Evolutionary conservation across 129 eudicot species (phyloP), one percentile per base, ranked within the genome.

Genomic region (Smallanthus sonchifolius): DNA sequence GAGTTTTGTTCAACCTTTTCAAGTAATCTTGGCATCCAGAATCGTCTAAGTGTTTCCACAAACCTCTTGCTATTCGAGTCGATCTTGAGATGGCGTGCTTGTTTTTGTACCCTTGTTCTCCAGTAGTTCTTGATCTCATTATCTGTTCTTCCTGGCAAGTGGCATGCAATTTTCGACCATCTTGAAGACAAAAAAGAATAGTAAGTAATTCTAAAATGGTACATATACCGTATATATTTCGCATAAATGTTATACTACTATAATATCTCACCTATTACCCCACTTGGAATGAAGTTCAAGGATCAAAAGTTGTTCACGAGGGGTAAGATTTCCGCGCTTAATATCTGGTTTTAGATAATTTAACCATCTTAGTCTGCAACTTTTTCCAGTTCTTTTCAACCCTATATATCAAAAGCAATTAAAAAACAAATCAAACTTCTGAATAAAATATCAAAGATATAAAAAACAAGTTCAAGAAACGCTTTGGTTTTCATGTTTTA

Each of bases 41-140:
- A 51, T 52, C 75, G 57, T n/a, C 77, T 72, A 75, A 88, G 73
- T 54, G 81, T 73, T 60, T 88, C 83, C 15, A 68, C 72, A 64
- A 88, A 88, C 43, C 47, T 69, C 38, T 67, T 47, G 77, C 94
- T 85, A 47, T 85, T 85, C 0, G 87, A 37, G 19, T 88, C 88
- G 16, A 79, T 80, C 73, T 85, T 85, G 9, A 85, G 87, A 62
- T 85, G 83, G 32, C 85, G 73, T 6, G 94, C 94, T 75, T 83
- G 88, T 69, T 88, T 88, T 9, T 81, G 81, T n/a, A 88, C 86
- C 16, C 84, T 65, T 38, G 94, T 88, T 83, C 94, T 88, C 94
- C 94, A 88, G 15, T 80, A 88, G 84, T 88, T 88, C 69, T 87
- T 87, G 47, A 87, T 85, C 59, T 87, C 93, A 48, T 87, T 87